These are phyloP conservation scores for Alternaria longipes DNA, from an alignment of 2,329 filamentous ascomycete genomes.

Conservation along the genomic window DNA sequence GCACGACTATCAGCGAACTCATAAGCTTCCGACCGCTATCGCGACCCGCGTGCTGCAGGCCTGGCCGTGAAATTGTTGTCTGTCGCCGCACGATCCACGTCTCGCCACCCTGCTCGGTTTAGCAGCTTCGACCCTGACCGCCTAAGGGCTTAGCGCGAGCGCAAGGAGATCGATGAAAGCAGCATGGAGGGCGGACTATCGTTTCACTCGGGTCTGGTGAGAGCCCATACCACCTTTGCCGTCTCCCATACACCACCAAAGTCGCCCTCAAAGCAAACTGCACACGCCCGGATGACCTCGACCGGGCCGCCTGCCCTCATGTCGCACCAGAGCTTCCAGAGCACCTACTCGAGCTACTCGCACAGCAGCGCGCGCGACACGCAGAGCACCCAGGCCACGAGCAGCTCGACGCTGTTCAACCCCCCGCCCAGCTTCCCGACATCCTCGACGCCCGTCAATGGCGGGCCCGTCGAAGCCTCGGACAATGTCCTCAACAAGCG, in stretches of 20 bases:
- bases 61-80: constrained; percentile 8
- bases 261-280: constrained; percentile 32
- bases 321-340: constrained; percentile 57
- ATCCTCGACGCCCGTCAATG: constrained; percentile 52
- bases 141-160: constrained; percentile 18
- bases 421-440: constrained; percentile 41
- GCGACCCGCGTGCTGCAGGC: constrained; percentile 9
- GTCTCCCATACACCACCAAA: constrained; percentile 29
- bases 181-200: constrained; percentile 46
- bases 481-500: constrained; percentile 97
- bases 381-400: constrained; percentile 58
- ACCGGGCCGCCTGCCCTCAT: constrained; percentile 52
- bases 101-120: constrained; percentile 14
- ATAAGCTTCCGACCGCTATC: neutral
- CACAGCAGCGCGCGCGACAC: constrained; percentile 58
- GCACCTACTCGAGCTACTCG: constrained; percentile 59
- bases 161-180: constrained; percentile 41
- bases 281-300: constrained; percentile 47
- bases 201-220: constrained; percentile 30
- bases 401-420: constrained; percentile 56
- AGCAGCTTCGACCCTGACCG: constrained; percentile 21
- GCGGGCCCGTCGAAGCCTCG: constrained; percentile 75
- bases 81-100: constrained; percentile 4
- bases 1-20: constrained; percentile 6
- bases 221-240: constrained; percentile 30